These are phyloP conservation scores for Cladophialophora psammophila DNA, from an alignment of 2,329 filamentous ascomycete genomes.

Conservation along the genomic window DNA sequence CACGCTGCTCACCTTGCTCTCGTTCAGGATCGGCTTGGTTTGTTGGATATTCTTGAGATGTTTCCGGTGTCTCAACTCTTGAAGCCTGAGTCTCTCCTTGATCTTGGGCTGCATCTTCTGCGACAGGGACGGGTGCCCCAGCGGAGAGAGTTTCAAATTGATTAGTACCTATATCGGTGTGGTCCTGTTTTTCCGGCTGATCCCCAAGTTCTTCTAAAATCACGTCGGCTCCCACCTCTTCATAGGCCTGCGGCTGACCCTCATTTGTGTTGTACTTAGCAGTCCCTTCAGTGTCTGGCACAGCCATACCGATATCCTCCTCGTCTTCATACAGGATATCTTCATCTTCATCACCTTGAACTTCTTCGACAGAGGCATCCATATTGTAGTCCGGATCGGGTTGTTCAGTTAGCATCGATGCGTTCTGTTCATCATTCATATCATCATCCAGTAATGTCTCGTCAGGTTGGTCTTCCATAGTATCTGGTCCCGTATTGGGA, in stretches of 20 bases:
- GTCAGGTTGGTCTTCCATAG: slow-evolving; percentile 44
- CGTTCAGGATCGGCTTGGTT: not conserved
- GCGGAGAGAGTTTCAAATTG: slow-evolving; percentile 8
- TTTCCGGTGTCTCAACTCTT: slow-evolving; percentile 1
- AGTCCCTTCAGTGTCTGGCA: slow-evolving; percentile 14
- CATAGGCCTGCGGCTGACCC: not conserved
- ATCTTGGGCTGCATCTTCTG: slow-evolving; percentile 14
- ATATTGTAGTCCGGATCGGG: slow-evolving; percentile 33
- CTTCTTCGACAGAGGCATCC: slow-evolving; percentile 27
- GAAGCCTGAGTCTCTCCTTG: not conserved
- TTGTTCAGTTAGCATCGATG: slow-evolving; percentile 25
- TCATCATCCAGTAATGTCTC: slow-evolving; percentile 50
- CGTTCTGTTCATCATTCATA: slow-evolving; percentile 46
- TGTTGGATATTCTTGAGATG: not conserved
- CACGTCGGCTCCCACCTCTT: slow-evolving; percentile 25
- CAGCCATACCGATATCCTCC: slow-evolving; percentile 22
- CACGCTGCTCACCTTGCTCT: slow-evolving; percentile 2
- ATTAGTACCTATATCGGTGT: slow-evolving; percentile 17
- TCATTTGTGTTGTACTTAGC: slow-evolving; percentile 18
- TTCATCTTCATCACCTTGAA: slow-evolving; percentile 36
- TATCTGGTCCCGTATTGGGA: slow-evolving; percentile 40
- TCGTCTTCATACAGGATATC: slow-evolving; percentile 39
- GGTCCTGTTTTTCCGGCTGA: slow-evolving; percentile 9
- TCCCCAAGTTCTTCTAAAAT: slow-evolving; percentile 24
- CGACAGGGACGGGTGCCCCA: not conserved